Percentiles rank a stretch among this genome's conserved stretches.
Evolutionary conservation across 148 eudicot genomes (phyloP).

Genomic region (Dysphania ambrosioides): DNA sequence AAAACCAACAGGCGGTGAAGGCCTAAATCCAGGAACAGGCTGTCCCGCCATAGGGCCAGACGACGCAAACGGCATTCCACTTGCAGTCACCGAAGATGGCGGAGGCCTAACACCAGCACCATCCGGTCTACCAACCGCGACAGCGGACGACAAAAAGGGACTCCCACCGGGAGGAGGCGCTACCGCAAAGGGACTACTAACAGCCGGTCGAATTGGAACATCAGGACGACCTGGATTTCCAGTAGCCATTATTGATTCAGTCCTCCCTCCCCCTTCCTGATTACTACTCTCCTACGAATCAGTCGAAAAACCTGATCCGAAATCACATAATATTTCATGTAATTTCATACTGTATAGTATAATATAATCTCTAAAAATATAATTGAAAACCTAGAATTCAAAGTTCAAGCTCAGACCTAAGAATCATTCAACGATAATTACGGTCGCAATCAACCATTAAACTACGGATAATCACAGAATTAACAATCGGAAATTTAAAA

Average conservation of each 20-base stretch:
- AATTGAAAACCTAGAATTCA: too few relatives aligned
- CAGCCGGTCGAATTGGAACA: conserved; percentile 52
- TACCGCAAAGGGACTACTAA: conserved; percentile 60
- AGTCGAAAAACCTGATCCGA: conserved; percentile 35
- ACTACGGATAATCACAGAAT: too few relatives aligned
- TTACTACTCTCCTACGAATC: conserved; percentile 25
- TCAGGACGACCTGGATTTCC: conserved; percentile 59
- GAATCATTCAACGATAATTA: too few relatives aligned
- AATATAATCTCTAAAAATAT: too few relatives aligned
- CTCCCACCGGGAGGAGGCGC: conserved; percentile 50
- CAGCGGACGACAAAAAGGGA: conserved; percentile 62
- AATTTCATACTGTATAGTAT: too few relatives aligned
- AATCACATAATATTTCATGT: not conserved
- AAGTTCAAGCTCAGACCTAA: too few relatives aligned
- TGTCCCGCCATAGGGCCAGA: conserved; percentile 48
- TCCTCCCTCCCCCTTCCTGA: too few relatives aligned
- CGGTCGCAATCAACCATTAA: too few relatives aligned
- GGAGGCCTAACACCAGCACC: conserved; percentile 55
- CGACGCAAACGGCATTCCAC: conserved; percentile 44
- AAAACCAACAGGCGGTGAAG: conserved; percentile 35
- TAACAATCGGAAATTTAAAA: too few relatives aligned
- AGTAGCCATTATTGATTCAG: conserved; percentile 53
- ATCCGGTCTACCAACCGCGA: conserved; percentile 59
- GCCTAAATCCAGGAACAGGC: too few relatives aligned
- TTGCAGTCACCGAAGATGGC: conserved; percentile 38